Conservation (phyloP, 2,329 filamentous ascomycete genomes). For the Rosellinia necatrix region DNA sequence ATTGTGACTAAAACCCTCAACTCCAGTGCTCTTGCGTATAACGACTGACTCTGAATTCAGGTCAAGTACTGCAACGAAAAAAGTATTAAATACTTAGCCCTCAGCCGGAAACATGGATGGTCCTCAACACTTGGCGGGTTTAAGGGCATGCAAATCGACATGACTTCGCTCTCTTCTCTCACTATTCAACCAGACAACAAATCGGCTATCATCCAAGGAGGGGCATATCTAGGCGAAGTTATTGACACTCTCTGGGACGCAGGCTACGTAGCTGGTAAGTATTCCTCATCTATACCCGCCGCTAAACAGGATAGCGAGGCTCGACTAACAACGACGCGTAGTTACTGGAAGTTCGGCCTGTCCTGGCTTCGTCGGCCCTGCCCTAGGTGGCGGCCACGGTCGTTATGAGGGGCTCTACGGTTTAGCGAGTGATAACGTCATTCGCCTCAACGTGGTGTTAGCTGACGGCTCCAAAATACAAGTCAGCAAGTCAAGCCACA, state of each 20-base stretch:
- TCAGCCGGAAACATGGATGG: constrained; percentile 30
- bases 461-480: constrained; percentile 23
- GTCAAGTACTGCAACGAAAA: constrained; percentile 33
- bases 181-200: neutral
- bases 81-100: constrained; percentile 29
- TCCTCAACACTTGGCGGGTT: constrained; percentile 24
- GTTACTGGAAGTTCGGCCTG: constrained; percentile 28
- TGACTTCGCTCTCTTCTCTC: constrained; percentile 26
- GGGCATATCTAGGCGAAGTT: constrained; percentile 12
- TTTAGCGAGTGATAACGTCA: constrained; percentile 30
- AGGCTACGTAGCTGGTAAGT: constrained; percentile 23
- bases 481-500: constrained; percentile 20
- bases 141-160: constrained; percentile 33
- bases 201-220: constrained; percentile 10
- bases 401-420: constrained; percentile 34
- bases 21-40: too few species aligned
- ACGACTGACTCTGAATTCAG: too few species aligned
- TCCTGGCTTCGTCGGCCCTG: constrained; percentile 31
- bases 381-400: constrained; percentile 37
- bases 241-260: constrained; percentile 15
- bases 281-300: neutral
- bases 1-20: too few species aligned
- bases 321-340: neutral
- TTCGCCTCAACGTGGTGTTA: constrained; percentile 30
- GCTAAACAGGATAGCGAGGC: neutral